A percentile compares a stretch with the other conserved stretches of the same genome.
Conservation (phyloP, 371 early-diverging fungal species). For the Mortierella sp. region DNA sequence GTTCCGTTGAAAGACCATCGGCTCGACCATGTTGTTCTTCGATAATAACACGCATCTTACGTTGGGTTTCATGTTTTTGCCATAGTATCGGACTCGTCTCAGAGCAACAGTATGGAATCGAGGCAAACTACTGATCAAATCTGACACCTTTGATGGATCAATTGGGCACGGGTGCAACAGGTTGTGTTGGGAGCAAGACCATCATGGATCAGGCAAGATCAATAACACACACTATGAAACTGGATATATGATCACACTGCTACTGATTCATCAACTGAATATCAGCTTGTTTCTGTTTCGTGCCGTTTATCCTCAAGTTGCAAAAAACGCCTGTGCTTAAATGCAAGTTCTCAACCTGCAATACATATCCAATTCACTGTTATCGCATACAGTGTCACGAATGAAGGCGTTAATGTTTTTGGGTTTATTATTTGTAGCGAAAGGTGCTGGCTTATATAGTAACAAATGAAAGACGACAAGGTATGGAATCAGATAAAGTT, state of each 20-base stretch:
- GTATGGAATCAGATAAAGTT: constrained; percentile 5
- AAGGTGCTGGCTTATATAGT: constrained; percentile 10
- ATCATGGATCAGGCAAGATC: background rate
- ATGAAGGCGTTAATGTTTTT: constrained; percentile 4
- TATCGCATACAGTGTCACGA: background rate
- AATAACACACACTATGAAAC: background rate
- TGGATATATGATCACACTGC: background rate
- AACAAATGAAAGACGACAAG: constrained; percentile 13
- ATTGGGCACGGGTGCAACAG: background rate
- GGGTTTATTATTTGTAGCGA: constrained; percentile 20
- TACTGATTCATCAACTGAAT: constrained; percentile 2
- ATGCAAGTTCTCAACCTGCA: background rate
- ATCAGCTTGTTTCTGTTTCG: constrained; percentile 8
- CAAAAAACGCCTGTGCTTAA: background rate
- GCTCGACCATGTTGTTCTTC: background rate
- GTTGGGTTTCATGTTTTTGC: background rate
- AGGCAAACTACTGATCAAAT: background rate
- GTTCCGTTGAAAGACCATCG: no score
- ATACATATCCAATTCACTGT: background rate
- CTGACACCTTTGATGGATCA: constrained; percentile 1
- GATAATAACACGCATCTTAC: background rate
- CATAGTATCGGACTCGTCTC: constrained; percentile 9
- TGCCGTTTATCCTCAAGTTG: background rate
- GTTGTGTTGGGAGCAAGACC: background rate
- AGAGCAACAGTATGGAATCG: background rate